A percentile compares a stretch with the other conserved stretches of the same genome.
phyloP scores from a whole-genome alignment of 805 yeast species.

The Wickerhamiella slavikovae region DNA sequence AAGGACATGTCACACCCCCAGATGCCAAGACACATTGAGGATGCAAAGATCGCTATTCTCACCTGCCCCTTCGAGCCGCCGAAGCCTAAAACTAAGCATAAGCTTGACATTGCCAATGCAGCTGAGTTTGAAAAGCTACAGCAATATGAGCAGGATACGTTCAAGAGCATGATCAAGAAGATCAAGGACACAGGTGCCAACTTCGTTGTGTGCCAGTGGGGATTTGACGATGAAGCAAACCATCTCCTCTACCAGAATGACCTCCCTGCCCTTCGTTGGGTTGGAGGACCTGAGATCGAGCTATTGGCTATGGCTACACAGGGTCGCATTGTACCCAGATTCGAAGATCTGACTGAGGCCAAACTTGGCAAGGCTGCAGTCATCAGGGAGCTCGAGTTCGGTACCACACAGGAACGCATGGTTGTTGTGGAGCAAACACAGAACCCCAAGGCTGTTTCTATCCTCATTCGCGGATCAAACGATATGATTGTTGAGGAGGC shows the following conservation, averaged over 20 bases:
- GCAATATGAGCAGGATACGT: slow-evolving; percentile 77
- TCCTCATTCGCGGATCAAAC: slow-evolving; percentile 86
- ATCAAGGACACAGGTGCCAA: slow-evolving; percentile 88
- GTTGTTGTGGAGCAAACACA: slow-evolving; percentile 79
- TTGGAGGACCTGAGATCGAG: slow-evolving; percentile 93
- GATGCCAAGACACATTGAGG: slow-evolving; percentile 66
- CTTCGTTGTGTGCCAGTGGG: slow-evolving; percentile 97
- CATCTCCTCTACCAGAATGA: slow-evolving; percentile 73
- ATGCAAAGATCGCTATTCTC: slow-evolving; percentile 80
- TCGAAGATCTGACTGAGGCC: slow-evolving; percentile 66
- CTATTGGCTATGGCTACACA: slow-evolving; percentile 92
- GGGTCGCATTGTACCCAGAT: slow-evolving; percentile 92
- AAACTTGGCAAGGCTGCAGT: slow-evolving; percentile 79
- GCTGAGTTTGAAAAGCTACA: slow-evolving; percentile 87
- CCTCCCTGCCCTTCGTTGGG: slow-evolving; percentile 96
- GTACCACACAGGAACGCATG: slow-evolving; percentile 94
- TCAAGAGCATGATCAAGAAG: slow-evolving; percentile 68
- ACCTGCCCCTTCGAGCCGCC: slow-evolving; percentile 99
- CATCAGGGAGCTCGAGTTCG: slow-evolving; percentile 77
- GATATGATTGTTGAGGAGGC: slow-evolving; percentile 98
- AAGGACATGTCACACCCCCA: slow-evolving; percentile 97
- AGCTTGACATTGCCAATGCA: slow-evolving; percentile 78
- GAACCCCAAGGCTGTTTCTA: slow-evolving; percentile 73
- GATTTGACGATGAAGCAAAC: slow-evolving; percentile 96
- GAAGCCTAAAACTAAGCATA: slow-evolving; percentile 96